Evolutionary conservation across 2,329 filamentous ascomycete genomes (phyloP), one percentile per base, ranked within the genome.

Genomic region (Chalaropsis ovoidea): DNA sequence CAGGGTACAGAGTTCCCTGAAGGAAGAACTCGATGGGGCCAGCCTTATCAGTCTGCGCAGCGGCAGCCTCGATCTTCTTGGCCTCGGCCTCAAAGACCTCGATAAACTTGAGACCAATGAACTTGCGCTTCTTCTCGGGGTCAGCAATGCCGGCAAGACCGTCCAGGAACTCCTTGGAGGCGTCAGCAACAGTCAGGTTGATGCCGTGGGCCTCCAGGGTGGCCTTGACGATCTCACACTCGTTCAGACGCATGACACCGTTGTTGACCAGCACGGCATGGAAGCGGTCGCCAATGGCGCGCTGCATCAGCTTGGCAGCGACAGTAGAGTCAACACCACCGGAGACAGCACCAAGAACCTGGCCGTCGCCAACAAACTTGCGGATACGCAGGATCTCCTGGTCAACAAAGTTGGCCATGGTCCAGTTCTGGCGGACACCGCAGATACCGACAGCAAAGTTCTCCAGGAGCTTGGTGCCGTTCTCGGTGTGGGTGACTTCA

Each of bases 311-410:
- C 75, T 86, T 88, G 0, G 90, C 89, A 1, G 87, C 91, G 11
- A 96, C 92, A 2, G 92, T 96, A 11, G 84, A 88, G 75, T 96
- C 92, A 17, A 96, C 92, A 72, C 92, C 92, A 69, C 92, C 91
- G 11, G 63, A 74, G 42, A 76, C 74, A 31, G 77, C 76, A 17
- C 76, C 77, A 64, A 79, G 74, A 64, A 96, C 93, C 72, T 94
- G 93, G 1, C 83, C 91, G 65, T 82, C 86, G 24, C 94, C 94
- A 52, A 96, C 91, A 42, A 96, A 80, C 35, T 86, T 81, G 39
- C 90, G 81, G 72, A 97, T 96, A 66, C 90, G 82, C 49, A 78
- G 76, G 69, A 96, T 89, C 76, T 96, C 91, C 72, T 89, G 82
- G 68, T 89, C 83, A 8, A 89, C 80, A 72, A 97, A 97, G 71